A percentile compares a stretch with the other conserved stretches of the same genome.
These are phyloP conservation scores for Creolimax fragrantissima DNA, from an alignment of 78 protist species.

Conservation along the genomic window DNA sequence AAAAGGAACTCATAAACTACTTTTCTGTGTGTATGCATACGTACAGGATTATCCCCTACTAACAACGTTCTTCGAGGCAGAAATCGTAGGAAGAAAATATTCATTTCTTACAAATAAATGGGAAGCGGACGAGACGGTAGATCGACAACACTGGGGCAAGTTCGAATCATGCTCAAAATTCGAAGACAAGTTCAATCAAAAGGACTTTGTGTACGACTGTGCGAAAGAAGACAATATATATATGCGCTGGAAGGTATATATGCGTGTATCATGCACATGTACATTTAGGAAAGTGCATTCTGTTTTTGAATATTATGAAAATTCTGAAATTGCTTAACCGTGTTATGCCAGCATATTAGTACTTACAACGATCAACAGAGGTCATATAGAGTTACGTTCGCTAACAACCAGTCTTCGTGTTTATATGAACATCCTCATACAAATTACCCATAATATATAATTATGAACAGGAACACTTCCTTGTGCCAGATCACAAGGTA, in stretches of 20 bases:
- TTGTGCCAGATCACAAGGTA: constrained; percentile 60
- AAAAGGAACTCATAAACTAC: too few species aligned
- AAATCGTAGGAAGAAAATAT: constrained; percentile 46
- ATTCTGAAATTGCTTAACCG: too few species aligned
- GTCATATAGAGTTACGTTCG: too few species aligned
- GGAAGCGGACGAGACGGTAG: constrained; percentile 54
- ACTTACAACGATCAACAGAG: too few species aligned
- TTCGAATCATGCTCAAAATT: constrained; percentile 30
- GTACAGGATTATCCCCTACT: constrained; percentile 50
- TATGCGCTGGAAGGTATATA: constrained; percentile 62
- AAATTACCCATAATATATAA: not conserved
- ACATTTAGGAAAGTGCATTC: too few species aligned
- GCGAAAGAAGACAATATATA: constrained; percentile 29
- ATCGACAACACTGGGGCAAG: constrained; percentile 45
- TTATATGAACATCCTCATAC: not conserved
- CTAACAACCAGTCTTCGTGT: too few species aligned
- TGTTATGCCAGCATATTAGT: too few species aligned
- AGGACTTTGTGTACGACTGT: constrained; percentile 29
- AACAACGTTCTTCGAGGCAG: constrained; percentile 63
- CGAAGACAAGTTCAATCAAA: constrained; percentile 3
- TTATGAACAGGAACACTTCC: constrained; percentile 39
- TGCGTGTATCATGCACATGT: too few species aligned
- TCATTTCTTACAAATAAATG: constrained; percentile 54
- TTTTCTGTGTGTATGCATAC: too few species aligned
- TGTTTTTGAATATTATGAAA: not conserved